These are phyloP conservation scores for Aspergillus bridgeri DNA, from an alignment of 495 filamentous ascomycete genomes.

Conservation along the genomic window DNA sequence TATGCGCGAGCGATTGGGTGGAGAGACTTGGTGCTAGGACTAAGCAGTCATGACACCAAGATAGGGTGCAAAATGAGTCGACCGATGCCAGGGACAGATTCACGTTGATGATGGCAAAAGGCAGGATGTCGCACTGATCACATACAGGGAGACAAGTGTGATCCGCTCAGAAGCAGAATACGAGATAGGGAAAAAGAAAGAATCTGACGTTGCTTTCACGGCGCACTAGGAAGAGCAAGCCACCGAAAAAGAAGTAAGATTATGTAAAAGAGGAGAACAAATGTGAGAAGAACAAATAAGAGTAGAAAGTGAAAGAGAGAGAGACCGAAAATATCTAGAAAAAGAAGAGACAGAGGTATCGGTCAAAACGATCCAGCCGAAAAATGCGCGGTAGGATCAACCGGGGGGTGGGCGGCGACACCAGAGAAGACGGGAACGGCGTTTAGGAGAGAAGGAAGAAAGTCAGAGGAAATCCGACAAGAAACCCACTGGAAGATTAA, in stretches of 20 bases:
- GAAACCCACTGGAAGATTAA: constrained; percentile 10
- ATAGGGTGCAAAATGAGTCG: not conserved
- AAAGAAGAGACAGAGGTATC: constrained; percentile 13
- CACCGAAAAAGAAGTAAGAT: not conserved
- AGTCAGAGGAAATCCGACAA: constrained; percentile 14
- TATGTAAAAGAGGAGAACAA: not conserved
- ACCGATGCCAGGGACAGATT: not conserved
- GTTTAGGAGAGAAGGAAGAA: constrained; percentile 22
- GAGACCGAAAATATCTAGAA: not conserved
- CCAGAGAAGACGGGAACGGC: constrained; percentile 31
- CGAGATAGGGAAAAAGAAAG: constrained; percentile 7
- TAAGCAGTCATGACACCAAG: not conserved
- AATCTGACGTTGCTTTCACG: constrained; percentile 16
- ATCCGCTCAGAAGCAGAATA: constrained; percentile 11
- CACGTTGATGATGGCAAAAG: constrained; percentile 11
- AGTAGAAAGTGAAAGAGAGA: constrained; percentile 10
- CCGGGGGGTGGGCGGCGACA: constrained; percentile 23
- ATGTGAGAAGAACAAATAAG: constrained; percentile 1
- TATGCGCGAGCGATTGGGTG: constrained; percentile 7
- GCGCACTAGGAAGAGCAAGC: constrained; percentile 4
- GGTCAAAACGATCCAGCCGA: constrained; percentile 14
- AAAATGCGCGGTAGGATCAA: constrained; percentile 28
- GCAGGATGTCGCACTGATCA: constrained; percentile 7
- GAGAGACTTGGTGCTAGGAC: not conserved
- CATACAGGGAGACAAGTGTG: constrained; percentile 10